Evolutionary conservation across 1,284 basidiomycete species (phyloP).

Genomic region (Rhodotorula sp.): DNA sequence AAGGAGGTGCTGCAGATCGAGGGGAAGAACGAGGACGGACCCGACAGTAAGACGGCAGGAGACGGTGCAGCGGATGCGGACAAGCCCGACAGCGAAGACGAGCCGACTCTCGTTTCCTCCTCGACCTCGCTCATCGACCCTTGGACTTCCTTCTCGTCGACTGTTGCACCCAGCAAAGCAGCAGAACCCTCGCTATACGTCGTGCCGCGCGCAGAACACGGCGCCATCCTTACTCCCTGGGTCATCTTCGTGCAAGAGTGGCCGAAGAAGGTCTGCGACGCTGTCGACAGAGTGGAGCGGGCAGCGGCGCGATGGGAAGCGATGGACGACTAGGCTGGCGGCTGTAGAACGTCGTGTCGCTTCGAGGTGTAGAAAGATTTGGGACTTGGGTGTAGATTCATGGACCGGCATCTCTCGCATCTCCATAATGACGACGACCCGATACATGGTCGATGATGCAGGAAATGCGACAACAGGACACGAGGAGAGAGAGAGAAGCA

Average conservation of each 20-base stretch:
- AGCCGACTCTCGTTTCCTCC: too few species aligned
- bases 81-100: too few species aligned
- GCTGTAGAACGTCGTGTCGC: neutral
- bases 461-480: neutral
- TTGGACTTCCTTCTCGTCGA: neutral
- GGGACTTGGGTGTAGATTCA: too few species aligned
- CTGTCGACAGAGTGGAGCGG: slow-evolving; percentile 21
- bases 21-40: too few species aligned
- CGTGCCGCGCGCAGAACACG: slow-evolving; percentile 29
- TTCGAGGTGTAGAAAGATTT: neutral
- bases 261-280: slow-evolving; percentile 14
- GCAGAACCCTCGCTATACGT: slow-evolving; percentile 9
- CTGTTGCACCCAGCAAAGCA: neutral
- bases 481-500: too few species aligned
- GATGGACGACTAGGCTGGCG: neutral
- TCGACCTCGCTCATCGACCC: neutral
- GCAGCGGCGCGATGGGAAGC: slow-evolving; percentile 18
- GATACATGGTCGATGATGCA: neutral
- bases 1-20: too few species aligned
- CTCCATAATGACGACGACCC: neutral
- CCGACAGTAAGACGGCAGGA: too few species aligned
- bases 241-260: neutral
- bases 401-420: too few species aligned
- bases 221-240: slow-evolving; percentile 15
- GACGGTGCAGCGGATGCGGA: too few species aligned